These are phyloP conservation scores for Pelargonium fulgidum DNA, from an alignment of 441 rosid species.

Conservation along the genomic window DNA sequence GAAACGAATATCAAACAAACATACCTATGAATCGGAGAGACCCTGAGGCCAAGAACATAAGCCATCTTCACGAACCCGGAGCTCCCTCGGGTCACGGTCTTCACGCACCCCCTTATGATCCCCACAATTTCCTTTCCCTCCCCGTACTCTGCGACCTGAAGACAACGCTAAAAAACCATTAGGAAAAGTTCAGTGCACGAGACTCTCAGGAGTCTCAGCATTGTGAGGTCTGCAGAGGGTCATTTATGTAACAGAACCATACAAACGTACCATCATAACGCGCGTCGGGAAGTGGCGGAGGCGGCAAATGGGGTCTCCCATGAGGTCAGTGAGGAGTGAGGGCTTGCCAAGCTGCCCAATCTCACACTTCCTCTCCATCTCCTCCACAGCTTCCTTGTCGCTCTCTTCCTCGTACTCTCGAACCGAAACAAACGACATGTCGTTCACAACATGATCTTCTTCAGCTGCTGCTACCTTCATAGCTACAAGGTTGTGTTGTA, in stretches of 20 bases:
- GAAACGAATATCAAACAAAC: background rate
- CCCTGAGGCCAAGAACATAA: constrained; percentile 60
- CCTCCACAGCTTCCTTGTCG: constrained; percentile 58
- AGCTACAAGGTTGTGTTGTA: background rate
- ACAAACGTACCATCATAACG: constrained; percentile 43
- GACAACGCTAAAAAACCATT: too few relatives aligned
- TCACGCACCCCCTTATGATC: constrained; percentile 61
- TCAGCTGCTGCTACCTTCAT: constrained; percentile 28
- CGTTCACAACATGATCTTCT: background rate
- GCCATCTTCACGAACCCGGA: constrained; percentile 41
- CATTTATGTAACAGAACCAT: background rate
- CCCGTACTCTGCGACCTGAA: constrained; percentile 65
- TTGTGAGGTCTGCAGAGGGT: too few relatives aligned
- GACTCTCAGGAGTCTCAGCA: too few relatives aligned
- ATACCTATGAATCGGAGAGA: constrained; percentile 59
- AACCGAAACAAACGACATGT: constrained; percentile 19
- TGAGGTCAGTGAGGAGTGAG: constrained; percentile 55
- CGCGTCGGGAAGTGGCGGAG: constrained; percentile 56
- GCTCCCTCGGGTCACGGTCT: constrained; percentile 46
- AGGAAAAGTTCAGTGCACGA: too few relatives aligned
- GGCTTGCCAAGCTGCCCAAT: constrained; percentile 44
- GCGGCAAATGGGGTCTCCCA: constrained; percentile 69
- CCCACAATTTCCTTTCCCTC: constrained; percentile 51
- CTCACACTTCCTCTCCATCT: constrained; percentile 53
- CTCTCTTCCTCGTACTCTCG: constrained; percentile 51